These are phyloP conservation scores for Lentinula sp. DNA, from an alignment of 768 basidiomycete genomes.

Conservation along the genomic window DNA sequence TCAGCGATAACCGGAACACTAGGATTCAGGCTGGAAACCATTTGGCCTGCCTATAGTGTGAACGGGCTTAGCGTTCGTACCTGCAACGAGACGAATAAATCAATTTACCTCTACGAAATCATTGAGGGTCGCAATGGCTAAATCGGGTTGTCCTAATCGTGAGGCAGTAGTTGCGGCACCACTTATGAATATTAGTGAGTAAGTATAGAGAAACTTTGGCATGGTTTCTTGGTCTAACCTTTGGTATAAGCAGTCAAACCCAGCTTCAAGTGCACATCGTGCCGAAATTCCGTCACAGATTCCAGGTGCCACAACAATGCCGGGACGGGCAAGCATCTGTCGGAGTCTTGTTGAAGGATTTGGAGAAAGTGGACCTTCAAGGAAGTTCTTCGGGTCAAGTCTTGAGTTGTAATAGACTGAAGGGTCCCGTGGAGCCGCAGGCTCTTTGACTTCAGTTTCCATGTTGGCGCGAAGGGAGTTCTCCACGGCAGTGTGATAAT, in stretches of 20 bases:
- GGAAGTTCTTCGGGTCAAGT: constrained; percentile 60
- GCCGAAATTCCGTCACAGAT: constrained; percentile 79
- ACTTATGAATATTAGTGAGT: constrained; percentile 20
- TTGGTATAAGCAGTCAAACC: constrained; percentile 74
- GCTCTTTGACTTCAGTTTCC: neutral
- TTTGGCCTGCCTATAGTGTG: constrained; percentile 46
- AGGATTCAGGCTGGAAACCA: constrained; percentile 64
- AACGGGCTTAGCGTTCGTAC: neutral
- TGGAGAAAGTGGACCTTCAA: constrained; percentile 61
- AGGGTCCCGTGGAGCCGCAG: neutral
- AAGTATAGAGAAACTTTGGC: neutral
- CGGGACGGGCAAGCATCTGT: constrained; percentile 63
- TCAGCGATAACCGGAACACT: constrained; percentile 71
- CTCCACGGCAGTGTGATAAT: constrained; percentile 6
- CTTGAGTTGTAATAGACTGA: constrained; percentile 58
- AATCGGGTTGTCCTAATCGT: constrained; percentile 70
- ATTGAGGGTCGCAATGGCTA: constrained; percentile 73
- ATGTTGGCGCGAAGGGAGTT: neutral
- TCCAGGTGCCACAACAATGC: constrained; percentile 78
- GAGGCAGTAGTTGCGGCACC: constrained; percentile 81
- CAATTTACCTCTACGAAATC: constrained; percentile 60
- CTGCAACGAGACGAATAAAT: neutral
- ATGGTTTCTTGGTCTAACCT: constrained; percentile 32
- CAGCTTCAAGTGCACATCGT: constrained; percentile 73
- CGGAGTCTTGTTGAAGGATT: constrained; percentile 70